These are phyloP conservation scores for Darksidea phi DNA, from an alignment of 495 filamentous ascomycete species.

Conservation along the genomic window DNA sequence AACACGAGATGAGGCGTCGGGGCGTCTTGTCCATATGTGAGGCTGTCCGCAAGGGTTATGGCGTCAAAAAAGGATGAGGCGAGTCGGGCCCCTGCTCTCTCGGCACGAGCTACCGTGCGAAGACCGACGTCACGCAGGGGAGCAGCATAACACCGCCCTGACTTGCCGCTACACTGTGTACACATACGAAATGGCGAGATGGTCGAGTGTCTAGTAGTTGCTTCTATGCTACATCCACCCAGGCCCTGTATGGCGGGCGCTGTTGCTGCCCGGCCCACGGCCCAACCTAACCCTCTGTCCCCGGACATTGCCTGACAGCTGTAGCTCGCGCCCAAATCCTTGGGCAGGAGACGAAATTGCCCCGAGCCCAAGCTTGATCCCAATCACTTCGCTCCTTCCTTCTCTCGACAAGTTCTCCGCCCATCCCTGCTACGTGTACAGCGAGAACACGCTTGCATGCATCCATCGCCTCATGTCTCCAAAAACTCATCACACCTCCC, in stretches of 20 bases:
- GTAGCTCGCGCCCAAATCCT: neutral
- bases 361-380: neutral
- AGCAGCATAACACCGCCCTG: neutral
- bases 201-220: too few species aligned
- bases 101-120: neutral
- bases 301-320: conserved; percentile 1
- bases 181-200: too few species aligned
- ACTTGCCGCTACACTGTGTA: too few species aligned
- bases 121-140: neutral
- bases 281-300: conserved; percentile 1
- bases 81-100: neutral
- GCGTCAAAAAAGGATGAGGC: neutral
- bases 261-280: conserved; percentile 12
- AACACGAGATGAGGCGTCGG: neutral
- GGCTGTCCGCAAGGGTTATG: conserved; percentile 2
- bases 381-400: neutral
- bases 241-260: too few species aligned
- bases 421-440: too few species aligned
- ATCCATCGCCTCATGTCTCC: neutral
- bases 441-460: neutral
- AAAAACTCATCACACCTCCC: neutral
- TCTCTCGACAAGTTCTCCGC: neutral
- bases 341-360: neutral
- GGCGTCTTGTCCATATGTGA: neutral
- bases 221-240: too few species aligned